phyloP scores from a whole-genome alignment of 345 rosid species.

The Aethionema arabicum region DNA sequence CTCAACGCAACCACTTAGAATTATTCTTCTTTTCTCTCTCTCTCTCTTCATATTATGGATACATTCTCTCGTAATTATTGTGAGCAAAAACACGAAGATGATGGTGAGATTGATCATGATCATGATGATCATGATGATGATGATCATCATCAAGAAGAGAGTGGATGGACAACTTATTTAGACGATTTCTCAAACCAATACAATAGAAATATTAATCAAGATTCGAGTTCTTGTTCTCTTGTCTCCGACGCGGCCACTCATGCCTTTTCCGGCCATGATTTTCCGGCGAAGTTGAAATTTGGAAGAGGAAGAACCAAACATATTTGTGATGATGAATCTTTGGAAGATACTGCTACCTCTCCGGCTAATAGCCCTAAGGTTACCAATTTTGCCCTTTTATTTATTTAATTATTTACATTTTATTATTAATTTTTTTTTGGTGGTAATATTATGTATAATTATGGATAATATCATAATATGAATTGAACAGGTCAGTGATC shows the following conservation, averaged over 20 bases:
- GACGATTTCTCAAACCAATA: slow-evolving; percentile 54
- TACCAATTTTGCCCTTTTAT: background rate
- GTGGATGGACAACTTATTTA: slow-evolving; percentile 90
- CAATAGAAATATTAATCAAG: slow-evolving; percentile 27
- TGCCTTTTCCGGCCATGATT: slow-evolving; percentile 18
- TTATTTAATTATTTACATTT: background rate
- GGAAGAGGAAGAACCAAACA: slow-evolving; percentile 53
- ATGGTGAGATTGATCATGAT: slow-evolving; percentile 19
- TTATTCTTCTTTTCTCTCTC: slow-evolving; percentile 26
- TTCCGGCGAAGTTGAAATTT: slow-evolving; percentile 46
- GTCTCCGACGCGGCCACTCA: slow-evolving; percentile 73
- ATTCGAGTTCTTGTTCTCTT: slow-evolving; percentile 47
- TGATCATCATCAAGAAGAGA: slow-evolving; percentile 51
- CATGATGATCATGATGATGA: slow-evolving; percentile 5
- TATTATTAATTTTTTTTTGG: background rate
- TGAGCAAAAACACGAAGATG: slow-evolving; percentile 26
- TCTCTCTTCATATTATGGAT: slow-evolving; percentile 34
- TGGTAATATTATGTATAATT: slow-evolving; percentile 6
- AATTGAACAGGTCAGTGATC: slow-evolving; percentile 47
- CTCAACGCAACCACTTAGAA: slow-evolving; percentile 31
- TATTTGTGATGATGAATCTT: slow-evolving; percentile 60
- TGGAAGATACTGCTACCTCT: slow-evolving; percentile 94
- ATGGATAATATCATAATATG: slow-evolving; percentile 29
- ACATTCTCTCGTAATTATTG: slow-evolving; percentile 34
- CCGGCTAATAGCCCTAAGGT: slow-evolving; percentile 85